These are phyloP conservation scores for Rhodotorula sp. DNA, from an alignment of 1,284 basidiomycete genomes.

Conservation along the genomic window DNA sequence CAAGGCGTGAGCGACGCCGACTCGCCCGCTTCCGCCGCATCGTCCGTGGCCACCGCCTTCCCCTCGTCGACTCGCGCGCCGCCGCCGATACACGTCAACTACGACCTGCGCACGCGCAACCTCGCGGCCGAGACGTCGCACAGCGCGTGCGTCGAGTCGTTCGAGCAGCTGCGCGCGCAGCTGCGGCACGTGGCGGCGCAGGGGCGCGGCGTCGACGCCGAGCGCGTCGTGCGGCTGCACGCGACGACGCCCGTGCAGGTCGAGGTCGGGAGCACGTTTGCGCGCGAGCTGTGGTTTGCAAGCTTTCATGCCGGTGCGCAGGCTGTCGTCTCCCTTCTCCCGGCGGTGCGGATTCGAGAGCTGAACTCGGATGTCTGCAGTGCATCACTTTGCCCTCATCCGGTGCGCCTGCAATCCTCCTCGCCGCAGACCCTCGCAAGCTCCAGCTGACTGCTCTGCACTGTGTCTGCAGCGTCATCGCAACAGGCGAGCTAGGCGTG, in stretches of 20 bases:
- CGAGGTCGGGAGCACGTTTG: conserved; percentile 71
- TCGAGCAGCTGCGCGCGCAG: conserved; percentile 56
- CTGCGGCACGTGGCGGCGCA: conserved; percentile 15
- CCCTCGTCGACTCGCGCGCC: background rate
- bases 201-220: conserved; percentile 51
- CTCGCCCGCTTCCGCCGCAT: background rate
- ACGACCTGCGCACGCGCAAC: conserved; percentile 71
- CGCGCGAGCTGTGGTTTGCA: conserved; percentile 86
- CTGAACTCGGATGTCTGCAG: conserved; percentile 57
- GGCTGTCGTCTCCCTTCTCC: conserved; percentile 57
- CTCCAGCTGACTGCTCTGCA: background rate
- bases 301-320: conserved; percentile 78
- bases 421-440: too few relatives aligned
- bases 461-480: conserved; percentile 20
- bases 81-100: conserved; percentile 56
- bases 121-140: conserved; percentile 75
- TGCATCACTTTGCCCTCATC: conserved; percentile 43
- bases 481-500: conserved; percentile 36
- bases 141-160: conserved; percentile 61
- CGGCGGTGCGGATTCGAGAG: background rate
- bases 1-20: conserved; percentile 8
- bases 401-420: too few relatives aligned
- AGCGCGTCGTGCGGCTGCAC: conserved; percentile 64
- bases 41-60: background rate
- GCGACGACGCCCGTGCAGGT: conserved; percentile 76